These are phyloP conservation scores for Paecilomyces sp. DNA, from an alignment of 2,329 filamentous ascomycete genomes.

Conservation along the genomic window DNA sequence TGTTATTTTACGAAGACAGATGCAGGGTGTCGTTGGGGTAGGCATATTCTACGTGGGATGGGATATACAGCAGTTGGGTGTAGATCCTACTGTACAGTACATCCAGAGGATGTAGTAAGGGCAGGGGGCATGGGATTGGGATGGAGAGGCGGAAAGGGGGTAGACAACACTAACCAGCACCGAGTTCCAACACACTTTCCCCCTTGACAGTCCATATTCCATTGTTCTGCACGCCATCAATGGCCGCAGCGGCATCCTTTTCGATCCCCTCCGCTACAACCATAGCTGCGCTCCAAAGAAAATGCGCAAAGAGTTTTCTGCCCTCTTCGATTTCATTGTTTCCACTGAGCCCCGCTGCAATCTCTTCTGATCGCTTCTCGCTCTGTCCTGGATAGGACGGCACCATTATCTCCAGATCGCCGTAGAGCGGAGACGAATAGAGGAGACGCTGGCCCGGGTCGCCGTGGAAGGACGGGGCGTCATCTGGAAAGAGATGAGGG, in stretches of 20 bases:
- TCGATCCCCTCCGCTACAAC: conserved; percentile 38
- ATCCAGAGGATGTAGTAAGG: neutral
- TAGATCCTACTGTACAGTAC: too few relatives aligned
- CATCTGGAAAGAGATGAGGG: conserved; percentile 50
- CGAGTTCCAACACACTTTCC: conserved; percentile 50
- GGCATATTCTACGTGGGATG: neutral
- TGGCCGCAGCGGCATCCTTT: conserved; percentile 14
- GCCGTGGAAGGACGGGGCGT: conserved; percentile 48
- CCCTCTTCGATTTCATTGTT: conserved; percentile 35
- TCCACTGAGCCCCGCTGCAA: conserved; percentile 5
- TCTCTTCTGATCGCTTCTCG: conserved; percentile 12
- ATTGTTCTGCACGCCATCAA: conserved; percentile 2
- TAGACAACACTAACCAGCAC: conserved; percentile 48
- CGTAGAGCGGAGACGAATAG: conserved; percentile 40
- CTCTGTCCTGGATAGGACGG: conserved; percentile 36
- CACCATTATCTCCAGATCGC: conserved; percentile 32
- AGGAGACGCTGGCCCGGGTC: conserved; percentile 44
- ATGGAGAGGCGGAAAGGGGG: neutral
- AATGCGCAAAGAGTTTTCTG: conserved; percentile 50
- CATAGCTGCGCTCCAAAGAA: conserved; percentile 50
- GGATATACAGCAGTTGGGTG: neutral
- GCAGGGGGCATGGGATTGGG: neutral
- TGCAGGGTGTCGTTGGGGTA: neutral
- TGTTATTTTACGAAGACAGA: neutral
- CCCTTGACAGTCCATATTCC: conserved; percentile 39